Evolutionary conservation across 2,329 filamentous ascomycete species (phyloP).

Genomic region (Simplicillium sp.): DNA sequence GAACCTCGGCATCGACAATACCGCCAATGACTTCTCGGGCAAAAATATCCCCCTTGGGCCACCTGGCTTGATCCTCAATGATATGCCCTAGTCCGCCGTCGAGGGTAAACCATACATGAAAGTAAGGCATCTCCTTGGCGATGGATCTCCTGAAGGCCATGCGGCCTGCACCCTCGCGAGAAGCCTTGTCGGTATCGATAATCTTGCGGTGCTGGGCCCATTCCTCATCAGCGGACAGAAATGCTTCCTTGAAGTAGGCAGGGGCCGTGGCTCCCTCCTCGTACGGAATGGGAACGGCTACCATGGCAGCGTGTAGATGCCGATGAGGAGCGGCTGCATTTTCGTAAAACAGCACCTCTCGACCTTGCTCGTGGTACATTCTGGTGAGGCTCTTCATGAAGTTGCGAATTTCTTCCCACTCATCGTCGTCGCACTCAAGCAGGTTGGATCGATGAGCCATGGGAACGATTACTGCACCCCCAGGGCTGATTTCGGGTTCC

Average conservation of each 20-base stretch:
- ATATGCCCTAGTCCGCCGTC: slow-evolving; percentile 90
- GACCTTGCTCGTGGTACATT: slow-evolving; percentile 88
- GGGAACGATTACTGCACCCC: slow-evolving; percentile 81
- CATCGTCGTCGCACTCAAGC: slow-evolving; percentile 96
- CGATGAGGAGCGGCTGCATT: slow-evolving; percentile 78
- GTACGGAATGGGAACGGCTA: slow-evolving; percentile 80
- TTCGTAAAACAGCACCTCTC: slow-evolving; percentile 94
- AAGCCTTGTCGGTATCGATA: slow-evolving; percentile 70
- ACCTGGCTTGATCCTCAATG: slow-evolving; percentile 74
- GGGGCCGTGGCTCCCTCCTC: slow-evolving; percentile 85
- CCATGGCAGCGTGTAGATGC: slow-evolving; percentile 75
- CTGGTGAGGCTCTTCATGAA: slow-evolving; percentile 96
- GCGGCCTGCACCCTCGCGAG: slow-evolving; percentile 61
- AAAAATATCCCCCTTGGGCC: slow-evolving; percentile 89
- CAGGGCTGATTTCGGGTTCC: slow-evolving; percentile 75
- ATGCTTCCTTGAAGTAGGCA: slow-evolving; percentile 92
- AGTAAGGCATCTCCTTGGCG: slow-evolving; percentile 96
- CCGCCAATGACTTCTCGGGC: slow-evolving; percentile 86
- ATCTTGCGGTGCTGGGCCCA: slow-evolving; percentile 95
- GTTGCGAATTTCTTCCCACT: slow-evolving; percentile 98
- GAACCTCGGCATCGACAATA: slow-evolving; percentile 75
- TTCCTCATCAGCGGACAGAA: slow-evolving; percentile 78
- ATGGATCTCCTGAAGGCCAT: slow-evolving; percentile 72
- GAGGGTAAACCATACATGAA: slow-evolving; percentile 90
- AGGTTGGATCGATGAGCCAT: slow-evolving; percentile 81